phyloP scores from a whole-genome alignment of 768 basidiomycete genomes.

The Tricholoma bakamatsutake region DNA sequence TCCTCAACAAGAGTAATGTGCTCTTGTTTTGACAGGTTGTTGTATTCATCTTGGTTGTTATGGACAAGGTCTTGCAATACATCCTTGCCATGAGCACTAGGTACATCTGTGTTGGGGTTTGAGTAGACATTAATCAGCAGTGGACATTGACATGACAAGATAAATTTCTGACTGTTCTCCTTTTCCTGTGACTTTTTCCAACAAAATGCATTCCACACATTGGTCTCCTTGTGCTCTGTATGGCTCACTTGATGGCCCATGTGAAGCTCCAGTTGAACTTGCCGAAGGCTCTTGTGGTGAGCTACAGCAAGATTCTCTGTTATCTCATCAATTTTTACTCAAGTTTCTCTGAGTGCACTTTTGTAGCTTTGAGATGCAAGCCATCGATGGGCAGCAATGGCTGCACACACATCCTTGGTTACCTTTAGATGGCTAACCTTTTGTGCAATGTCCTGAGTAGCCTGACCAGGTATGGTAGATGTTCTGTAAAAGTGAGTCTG shows the following conservation, averaged over 20 bases:
- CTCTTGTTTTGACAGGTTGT: too few relatives aligned
- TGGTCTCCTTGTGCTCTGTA: background rate
- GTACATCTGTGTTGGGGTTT: too few relatives aligned
- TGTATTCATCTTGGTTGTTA: too few relatives aligned
- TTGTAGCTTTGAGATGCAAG: background rate
- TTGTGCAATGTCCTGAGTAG: background rate
- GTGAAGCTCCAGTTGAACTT: conserved; percentile 5
- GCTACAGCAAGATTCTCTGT: background rate
- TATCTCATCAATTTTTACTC: background rate
- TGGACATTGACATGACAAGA: too few relatives aligned
- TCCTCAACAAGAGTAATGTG: too few relatives aligned
- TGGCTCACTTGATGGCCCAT: background rate
- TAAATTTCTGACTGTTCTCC: background rate
- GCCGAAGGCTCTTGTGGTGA: conserved; percentile 5
- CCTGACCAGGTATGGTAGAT: background rate
- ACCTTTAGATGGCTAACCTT: background rate
- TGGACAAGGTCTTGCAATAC: too few relatives aligned
- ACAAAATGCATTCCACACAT: background rate
- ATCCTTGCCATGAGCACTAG: too few relatives aligned
- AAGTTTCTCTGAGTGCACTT: background rate
- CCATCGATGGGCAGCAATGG: background rate
- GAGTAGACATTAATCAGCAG: too few relatives aligned
- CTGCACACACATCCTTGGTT: background rate
- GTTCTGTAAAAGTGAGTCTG: background rate
- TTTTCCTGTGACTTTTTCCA: background rate